phyloP scores from a whole-genome alignment of 2,329 filamentous ascomycete species.

The Leptographium procerum region DNA sequence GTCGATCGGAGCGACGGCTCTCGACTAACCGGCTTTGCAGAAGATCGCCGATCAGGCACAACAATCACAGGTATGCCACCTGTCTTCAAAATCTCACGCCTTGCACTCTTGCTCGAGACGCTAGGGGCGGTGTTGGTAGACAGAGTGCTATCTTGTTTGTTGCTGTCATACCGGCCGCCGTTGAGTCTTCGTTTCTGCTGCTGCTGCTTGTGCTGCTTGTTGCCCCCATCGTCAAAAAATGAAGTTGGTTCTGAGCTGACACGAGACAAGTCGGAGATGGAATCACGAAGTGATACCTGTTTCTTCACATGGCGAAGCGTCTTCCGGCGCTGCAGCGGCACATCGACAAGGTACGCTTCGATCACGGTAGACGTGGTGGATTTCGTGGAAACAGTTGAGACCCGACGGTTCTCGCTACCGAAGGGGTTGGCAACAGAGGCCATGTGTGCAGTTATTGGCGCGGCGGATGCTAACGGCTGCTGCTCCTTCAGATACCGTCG shows the following conservation, averaged over 20 bases:
- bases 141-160: constrained; percentile 33
- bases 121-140: constrained; percentile 39
- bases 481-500: constrained; percentile 18
- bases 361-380: constrained; percentile 46
- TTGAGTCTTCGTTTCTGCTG: constrained; percentile 17
- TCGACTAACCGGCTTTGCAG: constrained; percentile 33
- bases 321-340: constrained; percentile 33
- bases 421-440: constrained; percentile 23
- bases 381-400: constrained; percentile 42
- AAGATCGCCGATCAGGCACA: constrained; percentile 47
- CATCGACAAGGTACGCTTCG: constrained; percentile 46
- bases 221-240: constrained; percentile 19
- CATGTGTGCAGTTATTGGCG: constrained; percentile 5
- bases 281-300: constrained; percentile 37
- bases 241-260: constrained; percentile 32
- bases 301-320: constrained; percentile 53
- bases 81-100: constrained; percentile 47
- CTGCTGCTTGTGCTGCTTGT: not conserved
- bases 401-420: constrained; percentile 29
- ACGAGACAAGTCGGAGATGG: constrained; percentile 28
- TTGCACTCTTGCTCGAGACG: constrained; percentile 39
- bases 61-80: constrained; percentile 53
- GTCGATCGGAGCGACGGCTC: constrained; percentile 48
- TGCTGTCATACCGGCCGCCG: constrained; percentile 17
- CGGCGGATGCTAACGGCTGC: constrained; percentile 2